Base-by-base conservation (phyloP, 2,329 filamentous ascomycete species). In the Pseudodiploospora longispora region DNA sequence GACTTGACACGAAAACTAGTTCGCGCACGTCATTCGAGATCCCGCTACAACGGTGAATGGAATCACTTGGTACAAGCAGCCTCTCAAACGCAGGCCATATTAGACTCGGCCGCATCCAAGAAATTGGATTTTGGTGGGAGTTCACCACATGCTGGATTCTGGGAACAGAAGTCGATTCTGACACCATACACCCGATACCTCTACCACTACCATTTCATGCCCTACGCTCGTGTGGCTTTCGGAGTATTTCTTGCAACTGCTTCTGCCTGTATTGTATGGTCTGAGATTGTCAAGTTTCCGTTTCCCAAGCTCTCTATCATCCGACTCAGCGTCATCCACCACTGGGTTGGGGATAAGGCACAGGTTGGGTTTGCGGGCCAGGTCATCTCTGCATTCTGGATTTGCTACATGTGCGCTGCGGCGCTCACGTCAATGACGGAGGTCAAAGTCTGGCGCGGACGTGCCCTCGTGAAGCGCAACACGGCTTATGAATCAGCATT, bases 371-470 rank as follows among this genome's bases (percentile, higher is more conserved):
- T 97, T 54, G 84, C 83, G 2, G 88, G 89, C 4, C 93, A 98
- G 61, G 63, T 89, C 37, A 83, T 91, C 40, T 86, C 91, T 1
- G 83, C 88, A 2, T 70, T 80, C 10, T 98, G 93, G 93, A 83
- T 98, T 48, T 74, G 90, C 46, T 98, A 98, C 70, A 98, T 98
- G 93, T 95, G 87, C 62, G 75, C 85, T 10, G 89, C 89, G 38
- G 88, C 93, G 5, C 77, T 97, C 41, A 85, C 81, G 46, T 90
- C 89, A 6, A 83, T 98, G 58, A 88, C 84, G 10, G 88, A 95
- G 59, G 87, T 95, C 55, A 94, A 93, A 58, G 89, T 96, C n/a
- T 98, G 93, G 93, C 86, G 93, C 45, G 93, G 94, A 40, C 82
- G 93, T 31, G 91, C 93, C 0, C 73, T 98, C 5, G 91, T 97